A percentile compares a stretch with the other conserved stretches of the same genome.
Evolutionary conservation across 345 rosid species (phyloP).

Genomic region (Boechera stricta): DNA sequence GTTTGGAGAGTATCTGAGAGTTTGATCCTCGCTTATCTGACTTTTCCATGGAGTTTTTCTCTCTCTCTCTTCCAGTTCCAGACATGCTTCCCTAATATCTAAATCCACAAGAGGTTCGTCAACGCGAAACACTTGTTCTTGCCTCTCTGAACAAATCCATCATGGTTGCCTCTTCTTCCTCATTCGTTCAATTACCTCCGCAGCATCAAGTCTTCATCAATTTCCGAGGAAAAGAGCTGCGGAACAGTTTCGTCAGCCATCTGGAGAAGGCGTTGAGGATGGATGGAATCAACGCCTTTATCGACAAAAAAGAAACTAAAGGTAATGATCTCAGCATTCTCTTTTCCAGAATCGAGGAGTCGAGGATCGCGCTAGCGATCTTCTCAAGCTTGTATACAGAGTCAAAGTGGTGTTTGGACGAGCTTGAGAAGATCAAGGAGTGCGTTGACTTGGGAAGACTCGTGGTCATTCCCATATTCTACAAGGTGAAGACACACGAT

Average conservation of each 20-base stretch:
- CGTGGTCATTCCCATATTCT: constrained; percentile 27
- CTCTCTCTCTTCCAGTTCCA: too few relatives aligned
- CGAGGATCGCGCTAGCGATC: constrained; percentile 3
- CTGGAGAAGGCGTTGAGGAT: constrained; percentile 1
- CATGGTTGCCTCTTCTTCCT: constrained; percentile 17
- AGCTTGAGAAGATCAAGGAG: constrained; percentile 30
- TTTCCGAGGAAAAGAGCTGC: constrained; percentile 18
- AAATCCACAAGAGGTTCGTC: too few relatives aligned
- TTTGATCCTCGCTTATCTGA: too few relatives aligned
- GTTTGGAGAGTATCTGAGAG: too few relatives aligned
- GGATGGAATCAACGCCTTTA: constrained; percentile 17
- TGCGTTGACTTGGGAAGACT: background rate
- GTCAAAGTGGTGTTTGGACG: background rate
- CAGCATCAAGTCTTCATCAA: constrained; percentile 21
- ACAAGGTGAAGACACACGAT: constrained; percentile 8
- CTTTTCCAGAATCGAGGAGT: background rate
- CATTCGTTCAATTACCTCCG: background rate
- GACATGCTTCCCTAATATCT: too few relatives aligned
- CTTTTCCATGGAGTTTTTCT: too few relatives aligned
- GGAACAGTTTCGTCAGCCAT: constrained; percentile 14
- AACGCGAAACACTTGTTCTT: too few relatives aligned
- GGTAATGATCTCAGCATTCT: background rate
- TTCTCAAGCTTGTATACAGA: constrained; percentile 17
- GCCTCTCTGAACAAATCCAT: background rate
- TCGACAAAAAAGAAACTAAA: background rate